A percentile compares a stretch with the other conserved stretches of the same genome.
phyloP scores from a whole-genome alignment of 192 early-diverging fungal genomes.

The Phlyctochytrium planicorne region DNA sequence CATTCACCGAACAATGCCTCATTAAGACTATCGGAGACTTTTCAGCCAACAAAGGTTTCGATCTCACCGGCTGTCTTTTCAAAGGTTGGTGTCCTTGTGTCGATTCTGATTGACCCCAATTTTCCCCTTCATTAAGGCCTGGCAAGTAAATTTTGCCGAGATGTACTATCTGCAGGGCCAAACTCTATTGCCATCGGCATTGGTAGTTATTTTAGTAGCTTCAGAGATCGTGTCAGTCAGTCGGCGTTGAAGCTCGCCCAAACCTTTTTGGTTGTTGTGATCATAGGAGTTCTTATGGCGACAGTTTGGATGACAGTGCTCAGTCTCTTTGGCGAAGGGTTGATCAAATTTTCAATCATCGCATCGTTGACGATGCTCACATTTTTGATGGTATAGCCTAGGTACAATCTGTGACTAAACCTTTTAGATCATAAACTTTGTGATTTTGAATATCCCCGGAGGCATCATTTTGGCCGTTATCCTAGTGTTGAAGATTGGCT shows the following conservation, averaged over 20 bases:
- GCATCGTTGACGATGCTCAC: slow-evolving; percentile 7
- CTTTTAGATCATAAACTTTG: slow-evolving; percentile 19
- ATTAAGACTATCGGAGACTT: slow-evolving; percentile 16
- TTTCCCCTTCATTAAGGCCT: too few species aligned
- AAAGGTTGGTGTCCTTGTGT: too few species aligned
- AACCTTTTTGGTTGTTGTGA: slow-evolving; percentile 16
- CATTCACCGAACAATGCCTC: slow-evolving; percentile 9
- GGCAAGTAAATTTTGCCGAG: slow-evolving; percentile 15
- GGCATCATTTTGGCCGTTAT: slow-evolving; percentile 11
- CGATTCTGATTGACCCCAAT: too few species aligned
- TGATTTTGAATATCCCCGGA: slow-evolving; percentile 19
- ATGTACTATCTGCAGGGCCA: slow-evolving; percentile 13
- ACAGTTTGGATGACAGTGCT: slow-evolving; percentile 19
- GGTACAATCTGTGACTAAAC: not conserved
- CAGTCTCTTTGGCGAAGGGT: slow-evolving; percentile 20
- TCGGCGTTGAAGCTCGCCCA: slow-evolving; percentile 1
- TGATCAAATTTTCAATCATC: slow-evolving; percentile 19
- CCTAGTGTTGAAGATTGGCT: slow-evolving; percentile 10
- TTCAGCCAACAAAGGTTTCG: slow-evolving; percentile 15
- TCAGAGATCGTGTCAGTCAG: slow-evolving; percentile 15
- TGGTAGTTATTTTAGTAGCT: slow-evolving; percentile 10
- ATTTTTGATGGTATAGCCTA: slow-evolving; percentile 12
- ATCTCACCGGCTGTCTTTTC: slow-evolving; percentile 11
- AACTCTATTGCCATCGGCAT: slow-evolving; percentile 11
- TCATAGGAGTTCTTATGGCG: slow-evolving; percentile 12